Conservation (phyloP, 441 rosid genomes). For the Corymbia citriodora region DNA sequence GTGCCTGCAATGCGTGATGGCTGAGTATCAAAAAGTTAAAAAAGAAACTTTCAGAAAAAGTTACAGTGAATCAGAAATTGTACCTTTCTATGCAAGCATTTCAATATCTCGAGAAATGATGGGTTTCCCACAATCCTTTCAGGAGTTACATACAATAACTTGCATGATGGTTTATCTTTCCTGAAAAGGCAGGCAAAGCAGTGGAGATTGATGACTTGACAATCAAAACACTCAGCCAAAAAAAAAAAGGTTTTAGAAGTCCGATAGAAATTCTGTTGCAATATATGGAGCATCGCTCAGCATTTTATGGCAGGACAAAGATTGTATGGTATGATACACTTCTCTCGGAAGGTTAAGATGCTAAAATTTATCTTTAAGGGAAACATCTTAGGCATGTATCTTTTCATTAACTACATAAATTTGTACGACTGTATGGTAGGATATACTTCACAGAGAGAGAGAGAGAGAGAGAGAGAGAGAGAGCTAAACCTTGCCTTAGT, state of each 20-base stretch:
- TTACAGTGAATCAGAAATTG: not conserved
- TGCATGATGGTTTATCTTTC: conserved; percentile 78
- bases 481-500: not conserved
- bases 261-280: not conserved
- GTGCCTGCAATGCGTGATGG: conserved; percentile 33
- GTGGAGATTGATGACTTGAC: not conserved
- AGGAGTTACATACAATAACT: conserved; percentile 89
- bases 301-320: not conserved
- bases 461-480: too few species aligned
- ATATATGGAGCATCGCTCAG: not conserved
- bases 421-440: not conserved
- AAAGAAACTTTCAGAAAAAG: not conserved
- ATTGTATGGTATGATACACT: not conserved
- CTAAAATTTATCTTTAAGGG: not conserved
- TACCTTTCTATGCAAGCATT: conserved; percentile 13
- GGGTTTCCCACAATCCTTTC: conserved; percentile 82
- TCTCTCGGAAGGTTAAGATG: not conserved
- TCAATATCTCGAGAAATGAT: conserved; percentile 43
- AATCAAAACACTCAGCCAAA: not conserved
- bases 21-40: not conserved
- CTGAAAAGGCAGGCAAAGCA: conserved; percentile 23
- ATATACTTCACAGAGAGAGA: not conserved
- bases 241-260: not conserved
- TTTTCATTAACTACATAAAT: not conserved
- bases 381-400: not conserved